phyloP scores from a whole-genome alignment of 2,329 filamentous ascomycete genomes.

The Didymella exigua region DNA sequence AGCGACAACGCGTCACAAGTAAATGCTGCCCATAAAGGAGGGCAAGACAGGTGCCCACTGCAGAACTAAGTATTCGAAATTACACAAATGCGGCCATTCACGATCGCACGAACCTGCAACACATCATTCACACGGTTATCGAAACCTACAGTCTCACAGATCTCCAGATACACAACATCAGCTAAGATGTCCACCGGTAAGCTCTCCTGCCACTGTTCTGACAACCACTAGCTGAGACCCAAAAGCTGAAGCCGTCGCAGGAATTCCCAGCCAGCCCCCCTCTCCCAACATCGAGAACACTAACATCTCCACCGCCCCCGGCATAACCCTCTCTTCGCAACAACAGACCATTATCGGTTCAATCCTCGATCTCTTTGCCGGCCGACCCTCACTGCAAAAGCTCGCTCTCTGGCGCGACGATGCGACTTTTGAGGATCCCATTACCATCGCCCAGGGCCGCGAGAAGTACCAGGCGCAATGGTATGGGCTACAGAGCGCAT shows the following conservation, averaged over 20 bases:
- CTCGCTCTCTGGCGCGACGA: conserved; percentile 65
- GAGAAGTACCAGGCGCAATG: conserved; percentile 60
- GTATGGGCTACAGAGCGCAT: conserved; percentile 66
- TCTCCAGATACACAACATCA: conserved; percentile 19
- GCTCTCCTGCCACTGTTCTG: background rate
- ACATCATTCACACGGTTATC: conserved; percentile 22
- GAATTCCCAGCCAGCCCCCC: conserved; percentile 7
- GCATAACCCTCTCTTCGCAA: conserved; percentile 56
- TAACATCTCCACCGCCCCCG: conserved; percentile 58
- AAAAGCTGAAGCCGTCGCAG: conserved; percentile 15
- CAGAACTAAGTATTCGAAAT: background rate
- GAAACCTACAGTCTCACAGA: conserved; percentile 25
- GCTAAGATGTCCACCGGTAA: conserved; percentile 43
- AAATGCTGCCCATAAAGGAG: conserved; percentile 8
- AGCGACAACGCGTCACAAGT: background rate
- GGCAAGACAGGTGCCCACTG: background rate
- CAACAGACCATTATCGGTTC: conserved; percentile 63
- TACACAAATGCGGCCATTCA: conserved; percentile 28
- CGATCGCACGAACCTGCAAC: conserved; percentile 20
- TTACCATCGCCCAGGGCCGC: conserved; percentile 63
- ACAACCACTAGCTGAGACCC: background rate
- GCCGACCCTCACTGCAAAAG: conserved; percentile 63
- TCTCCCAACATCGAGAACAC: conserved; percentile 59
- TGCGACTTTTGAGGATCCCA: conserved; percentile 63
- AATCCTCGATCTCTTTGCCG: conserved; percentile 67